A percentile compares a stretch with the other conserved stretches of the same genome.
Evolutionary conservation across 805 yeast genomes (phyloP).

Genomic region (Candida nonsorbophila): DNA sequence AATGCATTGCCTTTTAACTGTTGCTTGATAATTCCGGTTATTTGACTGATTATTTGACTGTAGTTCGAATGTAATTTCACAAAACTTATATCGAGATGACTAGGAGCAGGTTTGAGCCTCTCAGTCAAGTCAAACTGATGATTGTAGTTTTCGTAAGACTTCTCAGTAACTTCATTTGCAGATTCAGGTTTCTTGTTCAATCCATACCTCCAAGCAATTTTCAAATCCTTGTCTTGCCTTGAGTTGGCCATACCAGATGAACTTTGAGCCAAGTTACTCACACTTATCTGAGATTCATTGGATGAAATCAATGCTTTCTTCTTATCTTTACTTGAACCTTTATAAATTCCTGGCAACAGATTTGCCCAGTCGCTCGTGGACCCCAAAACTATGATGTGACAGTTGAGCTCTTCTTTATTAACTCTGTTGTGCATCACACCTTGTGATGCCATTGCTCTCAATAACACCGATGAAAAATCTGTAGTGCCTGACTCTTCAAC

Average conservation of each 20-base stretch:
- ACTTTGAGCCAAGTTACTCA: constrained; percentile 50
- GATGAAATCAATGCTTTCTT: constrained; percentile 53
- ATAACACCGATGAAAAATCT: constrained; percentile 70
- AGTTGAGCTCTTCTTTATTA: constrained; percentile 30
- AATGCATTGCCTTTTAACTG: constrained; percentile 35
- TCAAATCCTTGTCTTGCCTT: constrained; percentile 44
- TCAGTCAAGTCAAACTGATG: constrained; percentile 76
- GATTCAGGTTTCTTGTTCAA: constrained; percentile 20
- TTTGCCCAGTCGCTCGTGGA: constrained; percentile 53
- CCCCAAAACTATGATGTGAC: constrained; percentile 65
- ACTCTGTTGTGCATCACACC: constrained; percentile 64
- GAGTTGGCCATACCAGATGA: constrained; percentile 6
- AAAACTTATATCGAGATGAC: constrained; percentile 53
- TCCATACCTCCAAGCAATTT: constrained; percentile 94
- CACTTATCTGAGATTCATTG: constrained; percentile 61
- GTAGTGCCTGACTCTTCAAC: constrained; percentile 86
- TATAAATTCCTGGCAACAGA: constrained; percentile 72
- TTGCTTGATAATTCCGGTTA: constrained; percentile 31
- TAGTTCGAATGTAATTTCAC: constrained; percentile 33
- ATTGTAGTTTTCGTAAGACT: constrained; percentile 47
- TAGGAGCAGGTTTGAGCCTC: constrained; percentile 62
- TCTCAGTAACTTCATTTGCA: constrained; percentile 14
- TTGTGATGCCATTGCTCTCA: constrained; percentile 69
- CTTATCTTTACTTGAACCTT: constrained; percentile 62
- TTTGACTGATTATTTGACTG: constrained; percentile 26